Evolutionary conservation across 176 grass and related monocot species (phyloP).

Genomic region (Hyparrhenia diplandra): DNA sequence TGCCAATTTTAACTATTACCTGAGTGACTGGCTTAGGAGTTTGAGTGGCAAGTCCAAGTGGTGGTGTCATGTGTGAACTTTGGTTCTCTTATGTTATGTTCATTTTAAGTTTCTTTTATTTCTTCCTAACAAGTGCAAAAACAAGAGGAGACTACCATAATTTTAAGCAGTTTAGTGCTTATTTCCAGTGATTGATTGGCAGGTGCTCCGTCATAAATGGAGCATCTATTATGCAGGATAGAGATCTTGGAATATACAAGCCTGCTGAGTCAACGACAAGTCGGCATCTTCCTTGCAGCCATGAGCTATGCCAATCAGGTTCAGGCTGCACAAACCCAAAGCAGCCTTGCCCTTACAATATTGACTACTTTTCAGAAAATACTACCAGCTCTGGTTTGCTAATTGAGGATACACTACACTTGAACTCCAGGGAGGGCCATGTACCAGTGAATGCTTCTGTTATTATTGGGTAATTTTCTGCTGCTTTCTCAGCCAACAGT

Average conservation of each 20-base stretch:
- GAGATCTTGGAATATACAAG: constrained; percentile 89
- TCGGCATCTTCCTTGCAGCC: constrained; percentile 77
- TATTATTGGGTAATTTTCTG: constrained; percentile 67
- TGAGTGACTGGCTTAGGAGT: neutral
- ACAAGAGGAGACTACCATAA: constrained; percentile 32
- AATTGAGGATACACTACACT: constrained; percentile 75
- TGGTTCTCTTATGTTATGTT: constrained; percentile 5
- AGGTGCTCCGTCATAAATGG: constrained; percentile 91
- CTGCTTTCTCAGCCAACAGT: neutral
- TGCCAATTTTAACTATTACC: neutral
- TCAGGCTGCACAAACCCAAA: constrained; percentile 68
- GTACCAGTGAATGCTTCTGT: constrained; percentile 75
- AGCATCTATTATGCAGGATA: constrained; percentile 99
- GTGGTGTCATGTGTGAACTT: neutral
- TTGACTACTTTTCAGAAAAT: constrained; percentile 80
- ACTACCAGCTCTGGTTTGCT: constrained; percentile 94
- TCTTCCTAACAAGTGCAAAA: constrained; percentile 10
- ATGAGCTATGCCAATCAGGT: constrained; percentile 62
- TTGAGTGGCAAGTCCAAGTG: neutral
- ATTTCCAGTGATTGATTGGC: constrained; percentile 98
- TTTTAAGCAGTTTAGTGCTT: constrained; percentile 80
- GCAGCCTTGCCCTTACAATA: constrained; percentile 82
- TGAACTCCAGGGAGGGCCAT: constrained; percentile 58
- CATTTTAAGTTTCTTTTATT: constrained; percentile 15
- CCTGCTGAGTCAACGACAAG: constrained; percentile 84